Evolutionary conservation across 2,329 filamentous ascomycete species (phyloP).

Genomic region (Dryadomyces quercivorus): DNA sequence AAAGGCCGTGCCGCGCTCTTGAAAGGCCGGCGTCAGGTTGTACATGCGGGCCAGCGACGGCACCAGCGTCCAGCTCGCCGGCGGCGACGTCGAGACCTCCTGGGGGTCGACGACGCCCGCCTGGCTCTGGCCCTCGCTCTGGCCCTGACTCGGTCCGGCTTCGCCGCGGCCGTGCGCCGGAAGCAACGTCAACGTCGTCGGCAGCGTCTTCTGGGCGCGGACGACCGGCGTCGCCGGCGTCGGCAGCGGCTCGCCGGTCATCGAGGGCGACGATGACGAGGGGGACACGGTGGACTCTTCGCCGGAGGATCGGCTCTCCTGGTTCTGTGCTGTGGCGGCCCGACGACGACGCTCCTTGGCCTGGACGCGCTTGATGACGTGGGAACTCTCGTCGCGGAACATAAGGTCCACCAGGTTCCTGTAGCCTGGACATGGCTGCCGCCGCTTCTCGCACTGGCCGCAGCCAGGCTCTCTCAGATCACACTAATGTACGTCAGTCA

Average conservation of each 20-base stretch:
- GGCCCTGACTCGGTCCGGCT: no score
- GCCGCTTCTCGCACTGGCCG: slow-evolving; percentile 41
- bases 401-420: slow-evolving; percentile 42
- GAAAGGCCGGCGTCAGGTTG: slow-evolving; percentile 22
- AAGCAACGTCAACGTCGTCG: no score
- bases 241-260: no score
- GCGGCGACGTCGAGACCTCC: slow-evolving; percentile 17
- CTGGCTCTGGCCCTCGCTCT: not conserved
- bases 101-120: not conserved
- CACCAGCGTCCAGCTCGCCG: slow-evolving; percentile 19
- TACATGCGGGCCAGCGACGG: slow-evolving; percentile 19
- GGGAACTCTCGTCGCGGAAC: slow-evolving; percentile 44
- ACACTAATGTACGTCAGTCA: slow-evolving; percentile 26
- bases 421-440: slow-evolving; percentile 41
- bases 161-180: no score
- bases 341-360: slow-evolving; percentile 17
- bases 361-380: slow-evolving; percentile 40
- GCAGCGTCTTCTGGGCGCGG: no score
- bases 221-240: no score
- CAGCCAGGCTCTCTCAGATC: slow-evolving; percentile 39
- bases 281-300: no score
- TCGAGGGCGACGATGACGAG: no score
- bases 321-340: not conserved
- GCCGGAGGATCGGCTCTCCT: no score
- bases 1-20: slow-evolving; percentile 32